Evolutionary conservation across 192 early-diverging fungal species (phyloP).

Genomic region (Paraglomus occultum): DNA sequence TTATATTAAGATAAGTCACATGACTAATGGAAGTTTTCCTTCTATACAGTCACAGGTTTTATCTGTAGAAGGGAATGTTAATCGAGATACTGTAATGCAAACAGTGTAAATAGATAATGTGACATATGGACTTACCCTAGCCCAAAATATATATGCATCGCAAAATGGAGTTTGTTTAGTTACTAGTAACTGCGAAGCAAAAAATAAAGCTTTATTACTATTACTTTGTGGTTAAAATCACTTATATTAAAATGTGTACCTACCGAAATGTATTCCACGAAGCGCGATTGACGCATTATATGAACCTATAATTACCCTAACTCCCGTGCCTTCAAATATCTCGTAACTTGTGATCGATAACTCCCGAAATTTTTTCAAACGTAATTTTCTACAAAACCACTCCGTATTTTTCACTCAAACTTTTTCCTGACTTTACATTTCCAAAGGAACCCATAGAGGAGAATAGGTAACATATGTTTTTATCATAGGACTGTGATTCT

Average conservation of each 20-base stretch:
- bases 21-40: too few relatives aligned
- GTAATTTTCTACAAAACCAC: conserved; percentile 22
- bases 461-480: conserved; percentile 8
- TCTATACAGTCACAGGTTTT: too few relatives aligned
- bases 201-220: conserved; percentile 24
- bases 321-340: conserved; percentile 21
- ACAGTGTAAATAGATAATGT: too few relatives aligned
- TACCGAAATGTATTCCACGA: conserved; percentile 18
- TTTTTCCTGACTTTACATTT: background rate
- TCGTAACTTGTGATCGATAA: conserved; percentile 19
- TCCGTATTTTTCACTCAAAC: conserved; percentile 13
- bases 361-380: background rate
- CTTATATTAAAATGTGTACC: conserved; percentile 22
- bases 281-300: conserved; percentile 4
- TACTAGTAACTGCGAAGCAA: conserved; percentile 4
- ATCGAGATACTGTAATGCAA: too few relatives aligned
- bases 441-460: conserved; percentile 14
- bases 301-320: conserved; percentile 12
- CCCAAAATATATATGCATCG: too few relatives aligned
- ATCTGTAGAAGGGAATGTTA: too few relatives aligned
- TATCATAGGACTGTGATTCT: background rate
- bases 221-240: conserved; percentile 15
- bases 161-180: background rate
- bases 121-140: too few relatives aligned
- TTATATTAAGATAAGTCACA: too few relatives aligned